Evolutionary conservation across 192 early-diverging fungal genomes (phyloP).

Genomic region (Backusella macrospora): DNA sequence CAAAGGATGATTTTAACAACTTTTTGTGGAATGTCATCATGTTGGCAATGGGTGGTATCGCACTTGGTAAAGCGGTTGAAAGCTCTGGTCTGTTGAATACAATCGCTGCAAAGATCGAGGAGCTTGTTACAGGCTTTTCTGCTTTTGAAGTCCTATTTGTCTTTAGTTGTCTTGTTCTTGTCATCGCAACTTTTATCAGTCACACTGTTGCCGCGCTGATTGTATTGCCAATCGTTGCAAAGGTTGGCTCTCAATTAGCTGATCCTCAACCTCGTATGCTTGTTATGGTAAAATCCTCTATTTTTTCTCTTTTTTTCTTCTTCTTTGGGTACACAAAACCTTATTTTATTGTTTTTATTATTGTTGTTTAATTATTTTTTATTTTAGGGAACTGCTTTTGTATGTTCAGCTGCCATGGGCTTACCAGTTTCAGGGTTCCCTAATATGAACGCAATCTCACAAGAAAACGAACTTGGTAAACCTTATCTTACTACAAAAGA

Average conservation of each 20-base stretch:
- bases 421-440: conserved; percentile 94
- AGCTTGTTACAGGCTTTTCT: conserved; percentile 64
- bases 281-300: conserved; percentile 61
- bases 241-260: conserved; percentile 80
- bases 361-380: conserved; percentile 4
- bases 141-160: conserved; percentile 74
- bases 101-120: conserved; percentile 73
- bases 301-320: not conserved
- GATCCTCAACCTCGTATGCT: conserved; percentile 80
- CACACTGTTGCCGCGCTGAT: conserved; percentile 97
- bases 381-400: conserved; percentile 65
- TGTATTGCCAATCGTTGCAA: conserved; percentile 90
- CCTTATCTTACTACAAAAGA: conserved; percentile 83
- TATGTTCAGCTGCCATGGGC: conserved; percentile 91
- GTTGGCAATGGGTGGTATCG: conserved; percentile 94
- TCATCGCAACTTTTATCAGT: conserved; percentile 91
- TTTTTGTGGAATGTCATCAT: conserved; percentile 92
- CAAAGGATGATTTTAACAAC: conserved; percentile 97
- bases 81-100: conserved; percentile 81
- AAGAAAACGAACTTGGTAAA: conserved; percentile 85
- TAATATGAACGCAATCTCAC: conserved; percentile 96
- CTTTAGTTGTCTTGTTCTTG: conserved; percentile 78
- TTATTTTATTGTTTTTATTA: conserved; percentile 29
- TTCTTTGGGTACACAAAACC: conserved; percentile 3
- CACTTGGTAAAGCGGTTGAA: conserved; percentile 90